phyloP scores from a whole-genome alignment of 2,329 filamentous ascomycete genomes.

The Fusarium kyushuense region DNA sequence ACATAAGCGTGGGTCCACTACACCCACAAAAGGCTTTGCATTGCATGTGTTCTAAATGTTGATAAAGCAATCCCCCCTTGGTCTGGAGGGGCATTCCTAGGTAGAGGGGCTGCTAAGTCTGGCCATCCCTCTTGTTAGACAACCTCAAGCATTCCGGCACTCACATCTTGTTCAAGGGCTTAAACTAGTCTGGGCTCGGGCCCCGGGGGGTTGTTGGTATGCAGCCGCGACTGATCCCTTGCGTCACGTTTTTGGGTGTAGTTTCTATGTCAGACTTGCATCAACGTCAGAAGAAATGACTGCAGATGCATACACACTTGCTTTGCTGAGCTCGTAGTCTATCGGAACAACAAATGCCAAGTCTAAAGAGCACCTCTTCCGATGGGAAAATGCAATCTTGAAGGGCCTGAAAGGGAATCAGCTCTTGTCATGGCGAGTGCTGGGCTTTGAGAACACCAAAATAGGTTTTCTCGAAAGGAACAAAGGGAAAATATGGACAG shows the following conservation, averaged over 20 bases:
- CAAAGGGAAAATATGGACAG: conserved; percentile 19
- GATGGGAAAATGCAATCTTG: conserved; percentile 32
- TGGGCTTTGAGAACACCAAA: conserved; percentile 1
- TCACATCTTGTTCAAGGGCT: conserved; percentile 31
- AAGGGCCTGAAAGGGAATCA: conserved; percentile 15
- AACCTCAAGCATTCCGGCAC: conserved; percentile 37
- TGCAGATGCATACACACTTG: conserved; percentile 21
- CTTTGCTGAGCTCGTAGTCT: conserved; percentile 17
- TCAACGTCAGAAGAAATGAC: conserved; percentile 9
- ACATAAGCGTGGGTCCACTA: conserved; percentile 45
- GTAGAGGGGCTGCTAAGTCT: conserved; percentile 41
- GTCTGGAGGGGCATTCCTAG: conserved; percentile 48
- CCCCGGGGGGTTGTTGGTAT: conserved; percentile 43
- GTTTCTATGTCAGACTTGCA: conserved; percentile 23
- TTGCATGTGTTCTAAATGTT: conserved; percentile 35
- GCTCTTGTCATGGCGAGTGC: conserved; percentile 11
- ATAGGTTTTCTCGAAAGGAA: conserved; percentile 15
- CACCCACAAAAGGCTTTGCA: conserved; percentile 36
- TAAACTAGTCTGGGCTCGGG: conserved; percentile 30
- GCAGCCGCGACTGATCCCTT: conserved; percentile 43
- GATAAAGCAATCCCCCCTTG: conserved; percentile 43
- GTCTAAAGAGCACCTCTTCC: conserved; percentile 14
- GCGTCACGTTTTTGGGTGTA: conserved; percentile 33
- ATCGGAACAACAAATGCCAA: conserved; percentile 19
- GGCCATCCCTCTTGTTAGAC: conserved; percentile 44